These are phyloP conservation scores for Bremia lactucae DNA, from an alignment of 352 stramenopile species.

Conservation along the genomic window DNA sequence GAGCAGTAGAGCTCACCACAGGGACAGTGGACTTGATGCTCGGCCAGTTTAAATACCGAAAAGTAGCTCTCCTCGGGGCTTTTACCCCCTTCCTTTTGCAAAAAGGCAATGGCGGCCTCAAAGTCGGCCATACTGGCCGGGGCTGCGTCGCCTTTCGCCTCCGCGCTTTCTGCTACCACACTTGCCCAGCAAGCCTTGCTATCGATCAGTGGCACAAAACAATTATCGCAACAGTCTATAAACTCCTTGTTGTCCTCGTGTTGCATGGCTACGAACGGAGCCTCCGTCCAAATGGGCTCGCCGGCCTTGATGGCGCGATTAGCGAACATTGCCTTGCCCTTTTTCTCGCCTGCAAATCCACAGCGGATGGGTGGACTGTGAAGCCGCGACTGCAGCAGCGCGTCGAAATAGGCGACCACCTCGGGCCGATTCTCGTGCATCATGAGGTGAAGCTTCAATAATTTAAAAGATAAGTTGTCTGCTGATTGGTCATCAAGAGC, in stretches of 20 bases:
- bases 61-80: conserved; percentile 62
- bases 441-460: no score
- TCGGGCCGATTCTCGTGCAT: conserved; percentile 36
- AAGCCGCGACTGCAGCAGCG: conserved; percentile 41
- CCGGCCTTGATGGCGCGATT: conserved; percentile 40
- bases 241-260: conserved; percentile 76
- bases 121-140: conserved; percentile 41
- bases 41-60: conserved; percentile 44
- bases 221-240: conserved; percentile 69
- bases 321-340: conserved; percentile 71
- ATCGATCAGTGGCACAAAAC: conserved; percentile 67
- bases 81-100: conserved; percentile 59
- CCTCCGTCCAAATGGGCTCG: conserved; percentile 61
- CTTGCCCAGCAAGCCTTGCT: conserved; percentile 46
- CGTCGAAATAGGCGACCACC: conserved; percentile 53
- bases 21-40: conserved; percentile 40
- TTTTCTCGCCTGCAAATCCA: conserved; percentile 33
- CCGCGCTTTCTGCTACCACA: conserved; percentile 23
- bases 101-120: conserved; percentile 39
- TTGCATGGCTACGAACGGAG: conserved; percentile 68
- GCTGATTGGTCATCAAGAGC: no score
- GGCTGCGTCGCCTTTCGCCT: conserved; percentile 32
- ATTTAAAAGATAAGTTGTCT: no score
- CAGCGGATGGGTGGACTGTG: conserved; percentile 43
- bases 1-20: conserved; percentile 86